Percentiles rank a stretch among this genome's conserved stretches.
Conservation (phyloP, 2,329 filamentous ascomycete species). For the Fusarium sp. region DNA sequence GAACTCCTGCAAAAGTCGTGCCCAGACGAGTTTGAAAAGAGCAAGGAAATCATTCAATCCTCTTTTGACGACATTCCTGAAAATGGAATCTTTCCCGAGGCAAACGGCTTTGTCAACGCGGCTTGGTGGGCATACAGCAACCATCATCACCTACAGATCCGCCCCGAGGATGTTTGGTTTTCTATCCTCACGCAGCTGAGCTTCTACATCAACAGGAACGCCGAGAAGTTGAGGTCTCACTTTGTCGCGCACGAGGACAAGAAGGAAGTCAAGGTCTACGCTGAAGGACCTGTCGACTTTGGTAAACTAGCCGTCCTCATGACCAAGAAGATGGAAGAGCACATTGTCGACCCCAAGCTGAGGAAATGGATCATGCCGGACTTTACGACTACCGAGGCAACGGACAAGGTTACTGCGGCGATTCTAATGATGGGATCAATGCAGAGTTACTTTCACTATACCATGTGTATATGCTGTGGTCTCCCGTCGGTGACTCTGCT, state of each 20-base stretch:
- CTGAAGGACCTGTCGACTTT: not conserved
- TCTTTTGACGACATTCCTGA: not conserved
- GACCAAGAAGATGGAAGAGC: not conserved
- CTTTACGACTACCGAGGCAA: conserved; percentile 62
- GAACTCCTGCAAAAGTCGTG: not conserved
- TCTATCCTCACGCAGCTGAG: conserved; percentile 62
- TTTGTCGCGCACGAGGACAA: conserved; percentile 6
- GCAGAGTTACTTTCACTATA: conserved; percentile 59
- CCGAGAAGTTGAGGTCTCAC: conserved; percentile 56
- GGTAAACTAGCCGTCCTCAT: not conserved
- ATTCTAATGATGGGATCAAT: conserved; percentile 64
- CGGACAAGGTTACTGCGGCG: conserved; percentile 56
- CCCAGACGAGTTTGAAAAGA: not conserved
- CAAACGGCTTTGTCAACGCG: conserved; percentile 55
- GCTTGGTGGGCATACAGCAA: conserved; percentile 55
- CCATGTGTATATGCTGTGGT: conserved; percentile 55
- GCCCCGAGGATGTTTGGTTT: conserved; percentile 67
- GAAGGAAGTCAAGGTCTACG: not conserved
- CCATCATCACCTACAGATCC: conserved; percentile 59
- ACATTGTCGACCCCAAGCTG: not conserved
- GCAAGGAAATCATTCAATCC: not conserved
- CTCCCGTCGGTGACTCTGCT: conserved; percentile 65
- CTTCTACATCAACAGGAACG: conserved; percentile 59
- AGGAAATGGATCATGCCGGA: conserved; percentile 55
- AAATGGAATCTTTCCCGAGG: not conserved